phyloP scores from a whole-genome alignment of 257 asterid genomes.

The Penstemon eatonii region DNA sequence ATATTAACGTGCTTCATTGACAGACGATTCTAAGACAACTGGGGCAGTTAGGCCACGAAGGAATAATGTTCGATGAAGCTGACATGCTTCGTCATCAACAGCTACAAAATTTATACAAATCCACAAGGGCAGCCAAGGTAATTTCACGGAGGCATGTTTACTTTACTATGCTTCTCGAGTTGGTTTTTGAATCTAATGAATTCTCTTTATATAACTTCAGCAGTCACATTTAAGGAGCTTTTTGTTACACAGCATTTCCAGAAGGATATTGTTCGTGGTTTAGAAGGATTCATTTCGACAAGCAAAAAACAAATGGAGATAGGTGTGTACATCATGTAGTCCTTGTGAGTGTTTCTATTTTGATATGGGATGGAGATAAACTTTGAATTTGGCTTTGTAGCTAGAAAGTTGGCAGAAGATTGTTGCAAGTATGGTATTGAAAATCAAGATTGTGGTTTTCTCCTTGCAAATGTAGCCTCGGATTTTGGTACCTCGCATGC shows the following conservation, averaged over 20 bases:
- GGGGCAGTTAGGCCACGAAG: constrained; percentile 87
- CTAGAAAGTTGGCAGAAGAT: constrained; percentile 81
- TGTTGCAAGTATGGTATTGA: constrained; percentile 87
- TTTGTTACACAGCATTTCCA: constrained; percentile 96
- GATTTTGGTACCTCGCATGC: constrained; percentile 82
- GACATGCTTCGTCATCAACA: constrained; percentile 70
- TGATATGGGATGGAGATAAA: constrained; percentile 24
- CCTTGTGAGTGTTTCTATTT: constrained; percentile 25
- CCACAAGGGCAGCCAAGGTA: constrained; percentile 94
- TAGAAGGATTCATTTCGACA: constrained; percentile 70
- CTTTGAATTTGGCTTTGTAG: constrained; percentile 50
- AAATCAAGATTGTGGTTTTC: constrained; percentile 61
- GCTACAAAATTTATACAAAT: constrained; percentile 75
- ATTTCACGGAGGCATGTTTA: constrained; percentile 26
- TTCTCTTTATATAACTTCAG: constrained; percentile 47
- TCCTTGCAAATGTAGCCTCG: constrained; percentile 66
- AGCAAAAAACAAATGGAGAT: constrained; percentile 87
- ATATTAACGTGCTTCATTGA: constrained; percentile 14
- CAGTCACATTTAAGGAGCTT: constrained; percentile 62
- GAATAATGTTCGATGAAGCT: constrained; percentile 66
- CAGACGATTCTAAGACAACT: constrained; percentile 90
- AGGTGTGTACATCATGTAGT: constrained; percentile 47
- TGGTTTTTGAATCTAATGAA: constrained; percentile 44
- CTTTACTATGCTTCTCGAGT: constrained; percentile 17
- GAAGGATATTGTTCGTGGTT: constrained; percentile 84